Conservation (phyloP, 768 basidiomycete species). For the Lentinula guzmanii region DNA sequence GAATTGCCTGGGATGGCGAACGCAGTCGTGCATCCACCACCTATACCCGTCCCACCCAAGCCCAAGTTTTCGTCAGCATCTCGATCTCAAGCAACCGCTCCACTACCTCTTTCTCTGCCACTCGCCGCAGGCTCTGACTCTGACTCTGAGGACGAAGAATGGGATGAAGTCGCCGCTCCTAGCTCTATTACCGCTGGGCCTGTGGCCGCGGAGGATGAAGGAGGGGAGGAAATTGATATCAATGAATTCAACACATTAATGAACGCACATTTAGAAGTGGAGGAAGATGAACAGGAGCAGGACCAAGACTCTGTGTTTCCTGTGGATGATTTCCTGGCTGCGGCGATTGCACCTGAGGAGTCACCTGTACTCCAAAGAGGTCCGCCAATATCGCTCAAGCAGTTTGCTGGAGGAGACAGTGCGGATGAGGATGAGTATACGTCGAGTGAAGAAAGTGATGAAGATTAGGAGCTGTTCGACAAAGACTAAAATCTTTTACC, state of each 20-base stretch:
- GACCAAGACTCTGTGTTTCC: constrained; percentile 26
- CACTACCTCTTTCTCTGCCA: constrained; percentile 16
- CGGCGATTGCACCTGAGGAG: constrained; percentile 23
- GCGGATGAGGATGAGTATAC: constrained; percentile 45
- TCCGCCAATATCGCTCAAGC: constrained; percentile 45
- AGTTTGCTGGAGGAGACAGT: constrained; percentile 33
- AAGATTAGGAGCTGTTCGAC: constrained; percentile 25
- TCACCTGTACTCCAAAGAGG: constrained; percentile 17
- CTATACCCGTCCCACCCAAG: constrained; percentile 7
- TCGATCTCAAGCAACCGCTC: constrained; percentile 11
- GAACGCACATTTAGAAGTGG: constrained; percentile 28
- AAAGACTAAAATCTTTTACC: not conserved
- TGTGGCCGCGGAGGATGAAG: constrained; percentile 7
- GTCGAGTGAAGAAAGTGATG: constrained; percentile 52
- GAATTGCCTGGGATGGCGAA: constrained; percentile 12
- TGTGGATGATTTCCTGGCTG: constrained; percentile 40
- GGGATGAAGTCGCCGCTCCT: constrained; percentile 37
- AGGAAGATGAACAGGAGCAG: constrained; percentile 20
- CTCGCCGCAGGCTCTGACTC: constrained; percentile 17
- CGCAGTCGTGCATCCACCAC: constrained; percentile 11
- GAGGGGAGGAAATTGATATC: constrained; percentile 29
- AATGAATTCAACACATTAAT: constrained; percentile 32
- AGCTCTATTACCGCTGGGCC: constrained; percentile 14
- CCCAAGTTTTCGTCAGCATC: not conserved
- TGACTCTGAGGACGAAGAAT: constrained; percentile 40